A percentile compares a stretch with the other conserved stretches of the same genome.
Conservation (phyloP, 306 rosid genomes). For the Sicyos baderoa region DNA sequence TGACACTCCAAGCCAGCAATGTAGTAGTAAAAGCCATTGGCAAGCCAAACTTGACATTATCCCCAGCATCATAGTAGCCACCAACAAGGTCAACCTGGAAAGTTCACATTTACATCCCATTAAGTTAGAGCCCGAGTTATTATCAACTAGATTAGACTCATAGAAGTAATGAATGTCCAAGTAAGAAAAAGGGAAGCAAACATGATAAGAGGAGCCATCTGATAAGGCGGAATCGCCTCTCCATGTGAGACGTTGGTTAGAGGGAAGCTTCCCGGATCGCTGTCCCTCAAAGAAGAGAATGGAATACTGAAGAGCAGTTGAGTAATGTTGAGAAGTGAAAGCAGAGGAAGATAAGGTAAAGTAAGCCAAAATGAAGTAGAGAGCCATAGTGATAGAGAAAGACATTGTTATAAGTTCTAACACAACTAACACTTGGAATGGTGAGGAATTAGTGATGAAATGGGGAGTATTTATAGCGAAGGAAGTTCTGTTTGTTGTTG, state of each 20-base stretch:
- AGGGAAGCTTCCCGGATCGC: constrained; percentile 62
- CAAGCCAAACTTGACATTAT: constrained; percentile 77
- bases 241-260: constrained; percentile 56
- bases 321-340: constrained; percentile 54
- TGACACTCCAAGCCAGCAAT: constrained; percentile 76
- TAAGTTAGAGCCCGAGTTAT: neutral
- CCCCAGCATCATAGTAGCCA: constrained; percentile 96
- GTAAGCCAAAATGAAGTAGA: constrained; percentile 28
- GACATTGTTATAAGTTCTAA: constrained; percentile 22
- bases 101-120: constrained; percentile 10
- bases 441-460: neutral
- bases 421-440: neutral
- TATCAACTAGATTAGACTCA: neutral
- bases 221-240: constrained; percentile 71
- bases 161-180: neutral
- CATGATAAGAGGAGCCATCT: constrained; percentile 78
- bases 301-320: constrained; percentile 61
- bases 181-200: constrained; percentile 12
- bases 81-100: constrained; percentile 76
- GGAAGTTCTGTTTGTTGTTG: neutral
- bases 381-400: constrained; percentile 7
- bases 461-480: constrained; percentile 11
- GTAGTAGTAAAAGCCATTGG: constrained; percentile 94
- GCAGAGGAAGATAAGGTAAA: constrained; percentile 26
- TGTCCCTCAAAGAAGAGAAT: constrained; percentile 85